These are phyloP conservation scores for Neurospora sp. DNA, from an alignment of 495 filamentous ascomycete species.

Conservation along the genomic window DNA sequence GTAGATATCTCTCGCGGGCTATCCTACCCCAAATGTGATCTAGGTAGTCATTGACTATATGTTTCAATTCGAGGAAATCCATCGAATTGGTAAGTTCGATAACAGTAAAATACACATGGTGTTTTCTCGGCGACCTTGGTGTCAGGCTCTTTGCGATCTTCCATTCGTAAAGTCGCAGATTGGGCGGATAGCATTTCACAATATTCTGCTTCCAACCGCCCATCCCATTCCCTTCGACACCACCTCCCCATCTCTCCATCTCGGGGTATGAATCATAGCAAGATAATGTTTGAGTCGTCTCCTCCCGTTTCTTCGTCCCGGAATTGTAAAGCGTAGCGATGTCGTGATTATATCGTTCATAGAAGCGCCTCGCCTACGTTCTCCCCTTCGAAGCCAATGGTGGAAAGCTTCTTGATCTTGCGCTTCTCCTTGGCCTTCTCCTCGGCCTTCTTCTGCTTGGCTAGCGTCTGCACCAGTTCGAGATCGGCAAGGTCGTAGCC, in stretches of 20 bases:
- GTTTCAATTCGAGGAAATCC: neutral
- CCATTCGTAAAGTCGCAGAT: neutral
- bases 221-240: neutral
- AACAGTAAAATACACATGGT: neutral
- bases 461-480: slow-evolving; percentile 59
- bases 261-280: neutral
- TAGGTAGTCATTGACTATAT: neutral
- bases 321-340: neutral
- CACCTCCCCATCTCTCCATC: neutral
- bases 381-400: slow-evolving; percentile 81
- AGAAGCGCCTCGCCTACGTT: slow-evolving; percentile 65
- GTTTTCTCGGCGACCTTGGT: neutral
- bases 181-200: slow-evolving; percentile 55
- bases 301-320: neutral
- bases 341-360: slow-evolving; percentile 25
- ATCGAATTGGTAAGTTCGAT: neutral
- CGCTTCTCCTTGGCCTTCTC: slow-evolving; percentile 64
- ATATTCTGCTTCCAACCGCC: slow-evolving; percentile 53
- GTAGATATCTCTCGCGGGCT: neutral
- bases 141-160: neutral
- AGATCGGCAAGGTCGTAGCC: slow-evolving; percentile 56
- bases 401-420: slow-evolving; percentile 54
- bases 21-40: neutral
- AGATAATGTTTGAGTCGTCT: neutral
- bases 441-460: slow-evolving; percentile 55